Evolutionary conservation across 1,284 basidiomycete species (phyloP), one percentile per base, ranked within the genome.

Genomic region (Cerioporus squamosus): DNA sequence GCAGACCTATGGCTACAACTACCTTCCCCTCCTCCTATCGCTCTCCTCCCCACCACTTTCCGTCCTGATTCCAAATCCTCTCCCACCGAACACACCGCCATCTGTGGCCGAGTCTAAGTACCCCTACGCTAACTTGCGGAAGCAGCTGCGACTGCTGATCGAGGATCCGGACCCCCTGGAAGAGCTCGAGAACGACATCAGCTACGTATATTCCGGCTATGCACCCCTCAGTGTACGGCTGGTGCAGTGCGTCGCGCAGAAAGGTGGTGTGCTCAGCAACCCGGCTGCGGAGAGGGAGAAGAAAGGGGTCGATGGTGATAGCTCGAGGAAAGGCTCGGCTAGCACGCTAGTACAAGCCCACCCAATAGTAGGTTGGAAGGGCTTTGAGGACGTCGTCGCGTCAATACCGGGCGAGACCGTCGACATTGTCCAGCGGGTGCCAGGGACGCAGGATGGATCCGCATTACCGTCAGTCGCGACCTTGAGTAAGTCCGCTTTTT

Each of bases 201-300:
- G 93, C 60, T 99, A 94, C 74, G 93, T 94, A 39, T 99, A 98
- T 77, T 97, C 95, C 1, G 97, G 97, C 9, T 99, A 96, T 73
- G 96, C 97, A 2, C 97, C 97, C 12, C 85, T 98, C 62, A 94
- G 91, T 68, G 77, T 98, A 7, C 87, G 97, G 12, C 82, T 99
- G 2, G 90, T 98, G 7, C 97, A 99, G 74, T 97, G 93, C 67
- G 85, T 96, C 23, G 88, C 90, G 47, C 91, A 97, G 78, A 95
- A 95, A 74, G 91, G 91, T 51, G 91, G 92, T 2, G 88, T 98
- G 26, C 77, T 96, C 58, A 90, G 87, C 68, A 91, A 89, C 67
- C 86, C 89, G 46, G 74, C 73, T 2, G 81, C 79, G 36, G 84
- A 84, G 64, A 83, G 78, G 72, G 82, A 81, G 68, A 86, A 81